A percentile compares a stretch with the other conserved stretches of the same genome.
Evolutionary conservation across 2,329 filamentous ascomycete genomes (phyloP).

Genomic region (Fusarium irregulare): DNA sequence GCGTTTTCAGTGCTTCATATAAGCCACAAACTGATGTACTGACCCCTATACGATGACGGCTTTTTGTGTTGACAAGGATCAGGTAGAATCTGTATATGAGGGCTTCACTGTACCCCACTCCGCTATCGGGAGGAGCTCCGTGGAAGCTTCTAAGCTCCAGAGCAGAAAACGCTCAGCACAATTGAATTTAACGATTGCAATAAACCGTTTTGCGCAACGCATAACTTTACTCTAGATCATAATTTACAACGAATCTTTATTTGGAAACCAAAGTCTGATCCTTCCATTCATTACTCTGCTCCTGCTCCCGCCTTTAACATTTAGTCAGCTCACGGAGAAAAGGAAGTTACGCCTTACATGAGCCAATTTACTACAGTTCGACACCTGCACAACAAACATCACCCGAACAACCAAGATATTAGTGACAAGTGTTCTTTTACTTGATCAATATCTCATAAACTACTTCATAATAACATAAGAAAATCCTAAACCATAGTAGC

Average conservation of each 20-base stretch:
- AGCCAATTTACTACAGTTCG: slow-evolving; percentile 30
- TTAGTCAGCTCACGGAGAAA: slow-evolving; percentile 36
- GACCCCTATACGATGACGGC: slow-evolving; percentile 45
- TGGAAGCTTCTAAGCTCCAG: not conserved
- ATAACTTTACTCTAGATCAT: not conserved
- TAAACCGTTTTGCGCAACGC: not conserved
- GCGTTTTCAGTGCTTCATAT: slow-evolving; percentile 37
- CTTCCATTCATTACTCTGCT: not conserved
- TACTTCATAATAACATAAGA: slow-evolving; percentile 25
- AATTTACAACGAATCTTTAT: not conserved
- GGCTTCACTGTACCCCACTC: not conserved
- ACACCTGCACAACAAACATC: slow-evolving; percentile 10
- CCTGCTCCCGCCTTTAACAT: not conserved
- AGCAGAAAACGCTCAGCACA: not conserved
- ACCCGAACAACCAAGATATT: not conserved
- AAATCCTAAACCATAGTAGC: slow-evolving; percentile 29
- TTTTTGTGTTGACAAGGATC: slow-evolving; percentile 3
- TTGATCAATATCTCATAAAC: slow-evolving; percentile 5
- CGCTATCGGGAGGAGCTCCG: slow-evolving; percentile 4
- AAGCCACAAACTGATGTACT: slow-evolving; percentile 43
- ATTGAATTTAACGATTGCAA: not conserved
- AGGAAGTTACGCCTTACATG: slow-evolving; percentile 21
- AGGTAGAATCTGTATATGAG: not conserved
- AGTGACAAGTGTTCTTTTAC: slow-evolving; percentile 16
- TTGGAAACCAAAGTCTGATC: not conserved